Percentiles rank a stretch among this genome's conserved stretches.
Evolutionary conservation across 2,329 filamentous ascomycete genomes (phyloP).

Genomic region (Stemphylium beticola): DNA sequence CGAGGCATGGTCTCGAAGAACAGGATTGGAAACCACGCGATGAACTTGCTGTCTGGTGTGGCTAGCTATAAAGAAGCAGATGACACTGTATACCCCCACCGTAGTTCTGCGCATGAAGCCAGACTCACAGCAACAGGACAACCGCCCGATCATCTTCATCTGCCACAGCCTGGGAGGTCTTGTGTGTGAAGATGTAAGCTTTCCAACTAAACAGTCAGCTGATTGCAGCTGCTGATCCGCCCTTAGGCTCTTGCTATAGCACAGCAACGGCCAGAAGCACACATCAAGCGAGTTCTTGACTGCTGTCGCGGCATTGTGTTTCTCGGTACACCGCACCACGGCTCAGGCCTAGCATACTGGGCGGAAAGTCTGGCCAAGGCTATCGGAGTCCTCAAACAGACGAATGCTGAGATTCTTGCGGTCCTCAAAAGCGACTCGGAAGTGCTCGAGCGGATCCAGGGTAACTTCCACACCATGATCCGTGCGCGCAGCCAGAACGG

Average conservation of each 20-base stretch:
- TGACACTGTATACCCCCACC: no score
- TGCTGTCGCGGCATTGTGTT: background rate
- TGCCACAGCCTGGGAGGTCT: no score
- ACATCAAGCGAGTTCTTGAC: background rate
- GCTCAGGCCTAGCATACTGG: background rate
- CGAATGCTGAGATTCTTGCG: background rate
- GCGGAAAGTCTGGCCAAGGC: background rate
- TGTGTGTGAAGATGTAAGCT: no score
- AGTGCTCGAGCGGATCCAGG: background rate
- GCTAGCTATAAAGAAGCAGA: no score
- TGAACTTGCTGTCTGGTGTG: no score
- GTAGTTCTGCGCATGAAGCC: no score
- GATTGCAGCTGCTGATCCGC: no score
- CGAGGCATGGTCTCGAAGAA: background rate
- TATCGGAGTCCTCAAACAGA: background rate
- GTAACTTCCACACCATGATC: background rate
- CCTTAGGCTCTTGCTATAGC: background rate
- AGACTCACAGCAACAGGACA: no score
- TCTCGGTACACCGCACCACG: background rate
- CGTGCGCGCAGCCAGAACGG: background rate
- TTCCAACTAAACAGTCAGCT: no score
- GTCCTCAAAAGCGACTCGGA: background rate
- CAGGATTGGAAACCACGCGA: background rate
- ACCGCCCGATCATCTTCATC: no score
- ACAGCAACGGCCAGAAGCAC: background rate